Percentiles rank a stretch among this genome's conserved stretches.
Conservation (phyloP, 371 early-diverging fungal species). For the Lichtheimia hyalospora region DNA sequence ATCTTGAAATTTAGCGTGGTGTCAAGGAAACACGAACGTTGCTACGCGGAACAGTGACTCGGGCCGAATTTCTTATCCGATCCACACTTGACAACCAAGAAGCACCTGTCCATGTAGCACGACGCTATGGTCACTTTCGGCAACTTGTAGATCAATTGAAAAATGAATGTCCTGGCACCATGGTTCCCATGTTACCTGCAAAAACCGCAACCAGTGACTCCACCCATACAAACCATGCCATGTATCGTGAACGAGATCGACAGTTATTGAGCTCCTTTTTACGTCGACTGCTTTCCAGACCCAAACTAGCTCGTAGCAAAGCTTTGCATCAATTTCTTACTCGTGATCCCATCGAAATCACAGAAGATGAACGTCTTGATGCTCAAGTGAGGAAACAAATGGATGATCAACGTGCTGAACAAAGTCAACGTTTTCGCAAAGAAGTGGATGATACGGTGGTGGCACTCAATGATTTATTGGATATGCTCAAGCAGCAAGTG, state of each 20-base stretch:
- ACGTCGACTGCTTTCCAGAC: conserved; percentile 37
- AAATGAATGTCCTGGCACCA: conserved; percentile 25
- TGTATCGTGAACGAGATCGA: conserved; percentile 58
- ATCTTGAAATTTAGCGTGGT: conserved; percentile 18
- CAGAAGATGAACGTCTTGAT: conserved; percentile 44
- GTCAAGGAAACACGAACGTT: conserved; percentile 15
- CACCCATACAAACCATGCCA: not conserved
- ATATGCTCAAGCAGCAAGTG: conserved; percentile 53
- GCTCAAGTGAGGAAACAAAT: conserved; percentile 31
- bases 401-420: conserved; percentile 46
- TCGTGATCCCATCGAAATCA: conserved; percentile 42
- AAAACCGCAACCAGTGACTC: conserved; percentile 7
- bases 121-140: conserved; percentile 43
- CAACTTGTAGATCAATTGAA: conserved; percentile 35
- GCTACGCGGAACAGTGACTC: conserved; percentile 18
- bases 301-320: conserved; percentile 35
- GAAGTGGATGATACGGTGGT: conserved; percentile 55
- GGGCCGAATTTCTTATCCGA: conserved; percentile 40
- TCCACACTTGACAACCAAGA: conserved; percentile 14
- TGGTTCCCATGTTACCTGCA: conserved; percentile 31
- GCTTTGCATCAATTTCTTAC: conserved; percentile 49
- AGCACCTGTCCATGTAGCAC: conserved; percentile 25
- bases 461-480: conserved; percentile 51
- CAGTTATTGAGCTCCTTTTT: conserved; percentile 50
- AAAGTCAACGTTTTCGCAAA: conserved; percentile 43